Evolutionary conservation across 768 basidiomycete genomes (phyloP), one percentile per base, ranked within the genome.

Genomic region (Pholiota molesta): DNA sequence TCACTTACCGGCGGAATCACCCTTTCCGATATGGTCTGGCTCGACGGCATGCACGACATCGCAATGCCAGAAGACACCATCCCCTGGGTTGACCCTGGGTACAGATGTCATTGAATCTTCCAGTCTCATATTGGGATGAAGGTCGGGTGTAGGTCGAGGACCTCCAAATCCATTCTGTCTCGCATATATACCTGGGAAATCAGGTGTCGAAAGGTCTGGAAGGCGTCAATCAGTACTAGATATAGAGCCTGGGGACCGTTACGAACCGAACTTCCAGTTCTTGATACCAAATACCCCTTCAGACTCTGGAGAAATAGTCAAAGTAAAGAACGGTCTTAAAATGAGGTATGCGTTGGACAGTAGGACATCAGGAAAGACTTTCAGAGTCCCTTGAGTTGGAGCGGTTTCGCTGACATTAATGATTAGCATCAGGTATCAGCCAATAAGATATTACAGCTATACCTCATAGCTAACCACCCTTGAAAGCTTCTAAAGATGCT

Each of bases 1-100:
- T 13, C n/a, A 57, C 70, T 44, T 42, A 85, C 84, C 84, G 59
- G 85, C 83, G 26, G 87, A 89, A 65, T 87, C 86, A 44, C 68
- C 76, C 0, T 71, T 70, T 3, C 88, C 88, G 0, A 72, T 79
- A 69, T 90, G 87, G 58, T 84, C 79, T 45, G 64, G 55, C 65
- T 84, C 83, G 26, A 84, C 83, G 2, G 81, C 71, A 65, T 84
- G 83, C 6, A 83, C 72, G 29, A 81, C 79, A 69, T 84, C 83
- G 60, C 86, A 88, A 66, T 90, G 89, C 89, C 91, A 92, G 73
- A 89, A 91, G 2, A 91, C 88, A 67, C 88, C 85, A 69, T 93
- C 91, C 1, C 92, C 92, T 0, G 91, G 90, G 55, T 80, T 77
- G 5, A 93, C 91, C 63, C 79, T 83, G 1, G 91, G 91, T 9